Percentiles rank a stretch among this genome's conserved stretches.
Evolutionary conservation across 2,329 filamentous ascomycete genomes (phyloP).

Genomic region (Scytalidium sp.): DNA sequence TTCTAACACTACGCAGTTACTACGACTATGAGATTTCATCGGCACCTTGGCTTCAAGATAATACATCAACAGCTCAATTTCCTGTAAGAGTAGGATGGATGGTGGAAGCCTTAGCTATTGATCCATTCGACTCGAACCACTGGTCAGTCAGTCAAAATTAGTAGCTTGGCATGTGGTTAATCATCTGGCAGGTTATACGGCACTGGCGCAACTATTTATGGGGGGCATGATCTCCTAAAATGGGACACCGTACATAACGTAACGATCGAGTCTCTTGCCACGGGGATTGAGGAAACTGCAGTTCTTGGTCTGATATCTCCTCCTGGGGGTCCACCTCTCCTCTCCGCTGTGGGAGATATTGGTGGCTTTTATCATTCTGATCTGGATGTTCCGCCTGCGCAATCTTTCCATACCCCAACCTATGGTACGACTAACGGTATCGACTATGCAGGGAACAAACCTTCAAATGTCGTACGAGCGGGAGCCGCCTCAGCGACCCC

Average conservation of each 20-base stretch:
- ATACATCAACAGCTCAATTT: conserved; percentile 14
- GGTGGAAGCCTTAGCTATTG: conserved; percentile 56
- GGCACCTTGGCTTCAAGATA: conserved; percentile 17
- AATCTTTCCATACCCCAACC: conserved; percentile 13
- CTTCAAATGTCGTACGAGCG: conserved; percentile 45
- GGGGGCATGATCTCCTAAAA: conserved; percentile 31
- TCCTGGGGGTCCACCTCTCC: conserved; percentile 16
- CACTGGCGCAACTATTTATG: conserved; percentile 54
- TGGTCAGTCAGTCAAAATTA: conserved; percentile 27
- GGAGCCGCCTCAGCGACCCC: conserved; percentile 37
- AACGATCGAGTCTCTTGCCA: conserved; percentile 15
- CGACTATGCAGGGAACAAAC: conserved; percentile 26
- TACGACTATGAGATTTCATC: conserved; percentile 18
- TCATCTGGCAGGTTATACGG: conserved; percentile 42
- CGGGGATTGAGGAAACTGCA: conserved; percentile 23
- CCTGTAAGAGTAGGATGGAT: conserved; percentile 50
- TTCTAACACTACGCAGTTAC: conserved; percentile 7
- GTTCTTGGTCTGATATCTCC: conserved; percentile 15
- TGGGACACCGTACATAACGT: conserved; percentile 11
- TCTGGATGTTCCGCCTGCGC: conserved; percentile 11
- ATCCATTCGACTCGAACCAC: conserved; percentile 56
- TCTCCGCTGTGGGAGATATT: conserved; percentile 22
- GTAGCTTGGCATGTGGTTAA: background rate
- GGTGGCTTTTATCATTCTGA: conserved; percentile 19
- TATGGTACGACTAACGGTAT: conserved; percentile 17